Evolutionary conservation across 768 basidiomycete species (phyloP).

Genomic region (Rickenella mellea): DNA sequence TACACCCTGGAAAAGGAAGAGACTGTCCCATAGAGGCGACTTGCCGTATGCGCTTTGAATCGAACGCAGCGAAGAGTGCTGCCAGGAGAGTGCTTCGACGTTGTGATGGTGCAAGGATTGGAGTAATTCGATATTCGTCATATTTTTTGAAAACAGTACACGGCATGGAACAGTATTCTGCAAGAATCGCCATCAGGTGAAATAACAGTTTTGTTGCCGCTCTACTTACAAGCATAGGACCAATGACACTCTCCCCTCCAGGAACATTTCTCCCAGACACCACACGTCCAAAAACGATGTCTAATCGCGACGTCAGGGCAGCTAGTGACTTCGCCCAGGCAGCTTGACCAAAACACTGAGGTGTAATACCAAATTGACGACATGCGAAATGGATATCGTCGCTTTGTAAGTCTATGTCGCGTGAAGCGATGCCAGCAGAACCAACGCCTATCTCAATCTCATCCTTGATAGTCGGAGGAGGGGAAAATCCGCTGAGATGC

Average conservation of each 20-base stretch:
- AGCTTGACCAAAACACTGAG: constrained; percentile 27
- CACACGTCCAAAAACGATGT: constrained; percentile 37
- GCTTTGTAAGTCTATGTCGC: not conserved
- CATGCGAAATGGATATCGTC: constrained; percentile 10
- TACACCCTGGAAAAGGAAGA: constrained; percentile 35
- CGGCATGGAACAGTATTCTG: constrained; percentile 40
- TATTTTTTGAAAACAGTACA: constrained; percentile 17
- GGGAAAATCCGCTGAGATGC: not conserved
- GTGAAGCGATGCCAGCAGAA: not conserved
- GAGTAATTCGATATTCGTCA: constrained; percentile 25
- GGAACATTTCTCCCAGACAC: constrained; percentile 33
- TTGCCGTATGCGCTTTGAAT: constrained; percentile 26
- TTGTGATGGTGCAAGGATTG: constrained; percentile 27
- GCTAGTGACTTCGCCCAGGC: constrained; percentile 20
- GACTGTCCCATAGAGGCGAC: constrained; percentile 27
- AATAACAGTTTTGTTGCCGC: not conserved
- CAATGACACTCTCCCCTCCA: constrained; percentile 33
- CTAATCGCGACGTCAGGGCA: constrained; percentile 13
- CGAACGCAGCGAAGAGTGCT: constrained; percentile 34
- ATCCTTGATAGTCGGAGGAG: not conserved
- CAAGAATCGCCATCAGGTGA: not conserved
- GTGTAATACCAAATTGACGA: constrained; percentile 19
- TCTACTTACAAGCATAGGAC: constrained; percentile 32
- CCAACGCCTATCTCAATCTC: not conserved
- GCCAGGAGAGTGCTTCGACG: constrained; percentile 29